These are phyloP conservation scores for Dictyostelium brefeldianum DNA, from an alignment of 78 protist genomes.

Conservation along the genomic window DNA sequence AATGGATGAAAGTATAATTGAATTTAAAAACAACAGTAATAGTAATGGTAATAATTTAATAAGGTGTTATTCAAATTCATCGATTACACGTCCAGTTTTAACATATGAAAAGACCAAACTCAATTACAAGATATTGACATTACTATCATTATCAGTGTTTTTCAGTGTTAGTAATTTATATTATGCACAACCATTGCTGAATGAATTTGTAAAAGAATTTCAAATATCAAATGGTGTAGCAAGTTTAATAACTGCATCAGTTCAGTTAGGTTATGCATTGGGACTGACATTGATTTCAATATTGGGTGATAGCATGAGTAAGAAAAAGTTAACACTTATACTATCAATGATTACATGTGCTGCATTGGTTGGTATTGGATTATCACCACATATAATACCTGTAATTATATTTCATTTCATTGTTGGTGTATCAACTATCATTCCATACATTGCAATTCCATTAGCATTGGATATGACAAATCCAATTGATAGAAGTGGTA, in stretches of 20 bases:
- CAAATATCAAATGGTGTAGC: neutral
- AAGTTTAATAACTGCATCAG: constrained; percentile 35
- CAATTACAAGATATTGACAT: constrained; percentile 6
- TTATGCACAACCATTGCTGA: constrained; percentile 54
- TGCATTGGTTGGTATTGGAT: constrained; percentile 33
- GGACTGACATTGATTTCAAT: constrained; percentile 47
- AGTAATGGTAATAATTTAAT: neutral
- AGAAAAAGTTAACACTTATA: constrained; percentile 33
- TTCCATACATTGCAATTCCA: constrained; percentile 64
- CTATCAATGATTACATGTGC: constrained; percentile 32
- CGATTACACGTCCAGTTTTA: constrained; percentile 49
- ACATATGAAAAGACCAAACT: constrained; percentile 40
- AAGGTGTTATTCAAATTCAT: constrained; percentile 2
- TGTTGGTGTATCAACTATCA: constrained; percentile 49
- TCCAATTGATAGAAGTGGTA: constrained; percentile 32
- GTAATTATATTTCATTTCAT: constrained; percentile 57
- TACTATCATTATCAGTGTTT: constrained; percentile 33
- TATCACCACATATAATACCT: constrained; percentile 4
- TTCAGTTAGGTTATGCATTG: constrained; percentile 52
- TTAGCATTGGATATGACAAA: constrained; percentile 55
- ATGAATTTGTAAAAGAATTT: constrained; percentile 20
- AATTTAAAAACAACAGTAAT: no score
- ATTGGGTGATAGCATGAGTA: constrained; percentile 46
- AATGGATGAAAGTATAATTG: neutral
- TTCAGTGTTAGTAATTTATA: constrained; percentile 54